Percentiles rank a stretch among this genome's conserved stretches.
phyloP scores from a whole-genome alignment of 2,329 filamentous ascomycete genomes.

The Colletotrichum ledebouriae region DNA sequence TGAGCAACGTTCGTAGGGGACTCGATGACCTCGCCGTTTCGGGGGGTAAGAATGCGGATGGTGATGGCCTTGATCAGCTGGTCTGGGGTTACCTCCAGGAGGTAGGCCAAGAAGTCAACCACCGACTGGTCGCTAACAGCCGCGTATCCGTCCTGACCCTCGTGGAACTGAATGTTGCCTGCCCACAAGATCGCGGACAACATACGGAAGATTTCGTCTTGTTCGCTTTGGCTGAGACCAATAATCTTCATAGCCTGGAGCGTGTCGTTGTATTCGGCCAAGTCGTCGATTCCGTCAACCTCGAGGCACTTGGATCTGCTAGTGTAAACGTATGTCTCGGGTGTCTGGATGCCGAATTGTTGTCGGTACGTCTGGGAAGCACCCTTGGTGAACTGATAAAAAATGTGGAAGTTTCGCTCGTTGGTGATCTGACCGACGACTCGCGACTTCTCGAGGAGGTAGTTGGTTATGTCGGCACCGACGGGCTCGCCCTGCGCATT shows the following conservation, averaged over 20 bases:
- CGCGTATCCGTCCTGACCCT: conserved; percentile 91
- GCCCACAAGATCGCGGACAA: conserved; percentile 92
- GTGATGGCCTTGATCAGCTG: conserved; percentile 90
- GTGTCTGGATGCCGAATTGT: conserved; percentile 90
- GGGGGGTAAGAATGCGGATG: conserved; percentile 82
- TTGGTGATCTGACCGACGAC: conserved; percentile 95
- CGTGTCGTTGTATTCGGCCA: conserved; percentile 90
- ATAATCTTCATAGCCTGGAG: conserved; percentile 96
- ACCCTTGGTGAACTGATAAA: conserved; percentile 98
- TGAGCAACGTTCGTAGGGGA: conserved; percentile 89
- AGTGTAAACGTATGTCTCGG: conserved; percentile 93
- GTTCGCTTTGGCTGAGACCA: conserved; percentile 87
- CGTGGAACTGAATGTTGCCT: conserved; percentile 90
- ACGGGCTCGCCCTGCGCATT: conserved; percentile 91
- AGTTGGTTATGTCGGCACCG: conserved; percentile 98
- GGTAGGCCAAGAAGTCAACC: conserved; percentile 93
- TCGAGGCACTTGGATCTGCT: conserved; percentile 95
- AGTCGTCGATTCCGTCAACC: conserved; percentile 93
- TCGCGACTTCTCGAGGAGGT: conserved; percentile 93
- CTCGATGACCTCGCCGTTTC: conserved; percentile 76
- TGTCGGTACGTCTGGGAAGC: conserved; percentile 89
- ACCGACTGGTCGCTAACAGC: conserved; percentile 89
- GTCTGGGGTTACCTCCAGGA: conserved; percentile 87
- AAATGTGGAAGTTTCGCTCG: conserved; percentile 99
- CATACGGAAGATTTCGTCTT: conserved; percentile 98